Base-by-base conservation (phyloP, 805 yeast species). In the Lipomyces sp. region DNA sequence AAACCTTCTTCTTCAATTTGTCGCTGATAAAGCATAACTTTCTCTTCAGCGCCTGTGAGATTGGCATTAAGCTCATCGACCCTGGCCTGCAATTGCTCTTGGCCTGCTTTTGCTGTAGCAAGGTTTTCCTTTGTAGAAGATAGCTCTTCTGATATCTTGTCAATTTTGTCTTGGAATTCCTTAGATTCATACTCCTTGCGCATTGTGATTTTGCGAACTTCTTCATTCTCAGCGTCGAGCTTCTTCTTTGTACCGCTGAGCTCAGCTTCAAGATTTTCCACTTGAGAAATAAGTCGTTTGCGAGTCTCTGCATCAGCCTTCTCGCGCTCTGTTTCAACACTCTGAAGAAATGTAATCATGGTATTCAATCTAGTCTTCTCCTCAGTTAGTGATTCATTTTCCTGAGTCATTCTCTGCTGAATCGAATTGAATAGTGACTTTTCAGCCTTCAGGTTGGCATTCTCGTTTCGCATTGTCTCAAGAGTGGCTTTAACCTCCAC, bases 291-390 rank as follows among this genome's bases (percentile, higher is more conserved):
- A 60, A 86, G 80, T 53, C 88, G 79, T 13, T 80, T 76, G 29
- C 86, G 81, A 3, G 87, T 73, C 50, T 86, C 87, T 29, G 78
- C 74, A 57, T 84, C 80, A 4, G 85, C 78, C 0, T 77, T 70
- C 60, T 88, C 89, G 62, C 92, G 82, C 73, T 90, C 93, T 61
- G 81, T 81, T 64, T 86, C 85, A 51, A 86, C 74, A 1, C 86
- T 73, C 75, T 90, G 94, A 56, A 90, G 77, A 71, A 84, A 88
- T 6, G 83, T 75, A 8, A 90, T 82, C 65, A 87, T 79, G 2
- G 84, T 82, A 70, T 83, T 87, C 53, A 90, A 78, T 61, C 85
- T 82, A 4, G 82, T 76, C 71, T 85, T 86, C 73, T 92, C 97
- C 2, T 82, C 81, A 56, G 81, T 78, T 63, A 90, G 77, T 35